Evolutionary conservation across 208 protist genomes (phyloP), one percentile per base, ranked within the genome.

Genomic region (Paratrypanosoma confusum): DNA sequence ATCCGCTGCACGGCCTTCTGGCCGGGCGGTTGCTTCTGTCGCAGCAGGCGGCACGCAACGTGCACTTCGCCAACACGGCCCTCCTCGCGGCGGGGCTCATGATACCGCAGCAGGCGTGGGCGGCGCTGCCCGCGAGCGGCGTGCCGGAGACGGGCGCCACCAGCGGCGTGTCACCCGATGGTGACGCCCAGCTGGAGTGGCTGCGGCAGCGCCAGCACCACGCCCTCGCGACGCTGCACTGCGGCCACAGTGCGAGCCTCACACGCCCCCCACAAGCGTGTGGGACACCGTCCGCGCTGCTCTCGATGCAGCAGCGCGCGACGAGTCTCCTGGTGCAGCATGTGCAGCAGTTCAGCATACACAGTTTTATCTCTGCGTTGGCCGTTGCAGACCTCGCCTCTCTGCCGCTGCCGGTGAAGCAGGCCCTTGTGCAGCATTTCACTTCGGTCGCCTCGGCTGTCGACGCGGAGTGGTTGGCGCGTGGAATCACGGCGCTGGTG

Each of bases 291-390:
- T n/a, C n/a, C n/a, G n/a, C n/a, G n/a, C n/a, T n/a, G n/a, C n/a
- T n/a, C n/a, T n/a, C n/a, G n/a, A n/a, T n/a, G n/a, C n/a, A n/a
- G n/a, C n/a, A n/a, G n/a, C n/a, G n/a, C n/a, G n/a, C n/a, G n/a
- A n/a, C n/a, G n/a, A n/a, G n/a, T n/a, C n/a, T n/a, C n/a, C n/a
- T n/a, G n/a, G n/a, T n/a, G n/a, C n/a, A n/a, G n/a, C n/a, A n/a
- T n/a, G n/a, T n/a, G n/a, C n/a, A n/a, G n/a, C n/a, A n/a, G n/a
- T n/a, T n/a, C n/a, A n/a, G n/a, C n/a, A n/a, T n/a, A n/a, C 61
- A 64, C 22, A 60, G 70, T 29, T 90, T 85, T 44, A 56, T 78
- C n/a, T 71, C 75, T 0, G 81, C 61, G n/a, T 43, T 90, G 41
- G 71, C 59, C 32, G 66, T 54, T 2, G 37, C 50, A 3, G 64